Conservation (phyloP, 805 yeast species). For the Zygosaccharomyces gambellarensis region DNA sequence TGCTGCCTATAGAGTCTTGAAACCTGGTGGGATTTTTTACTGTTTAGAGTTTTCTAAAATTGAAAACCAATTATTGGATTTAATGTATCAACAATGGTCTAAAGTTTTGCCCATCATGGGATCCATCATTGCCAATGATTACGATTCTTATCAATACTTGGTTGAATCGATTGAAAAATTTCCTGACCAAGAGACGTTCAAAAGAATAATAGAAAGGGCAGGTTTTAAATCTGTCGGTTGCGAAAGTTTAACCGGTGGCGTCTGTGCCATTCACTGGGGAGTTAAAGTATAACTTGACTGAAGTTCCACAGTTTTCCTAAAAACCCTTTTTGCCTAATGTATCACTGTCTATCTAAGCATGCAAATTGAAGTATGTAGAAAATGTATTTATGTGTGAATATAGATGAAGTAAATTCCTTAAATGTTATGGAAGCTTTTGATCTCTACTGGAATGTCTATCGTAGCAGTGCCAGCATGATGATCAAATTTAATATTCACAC, state of each 20-base stretch:
- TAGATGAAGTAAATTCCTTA: not conserved
- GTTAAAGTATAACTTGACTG: conserved; percentile 57
- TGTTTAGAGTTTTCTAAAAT: conserved; percentile 94
- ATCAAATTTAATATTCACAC: conserved; percentile 44
- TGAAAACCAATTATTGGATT: conserved; percentile 68
- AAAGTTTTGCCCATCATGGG: conserved; percentile 90
- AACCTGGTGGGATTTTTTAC: conserved; percentile 97
- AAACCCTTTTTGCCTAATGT: not conserved
- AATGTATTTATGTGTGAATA: conserved; percentile 4
- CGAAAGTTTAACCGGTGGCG: conserved; percentile 90
- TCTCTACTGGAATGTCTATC: conserved; percentile 37
- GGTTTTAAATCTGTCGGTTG: conserved; percentile 94
- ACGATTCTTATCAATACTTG: conserved; percentile 92
- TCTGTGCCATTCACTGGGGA: conserved; percentile 94
- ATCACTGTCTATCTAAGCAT: not conserved
- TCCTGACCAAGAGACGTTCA: conserved; percentile 89
- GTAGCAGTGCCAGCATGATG: conserved; percentile 30
- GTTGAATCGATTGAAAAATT: conserved; percentile 91
- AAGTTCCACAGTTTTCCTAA: not conserved
- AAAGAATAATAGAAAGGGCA: conserved; percentile 86
- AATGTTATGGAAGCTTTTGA: conserved; percentile 28
- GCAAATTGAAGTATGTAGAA: conserved; percentile 6
- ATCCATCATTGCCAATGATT: conserved; percentile 89
- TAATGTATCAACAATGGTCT: conserved; percentile 81
- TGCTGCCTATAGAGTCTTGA: conserved; percentile 92